Evolutionary conservation across 164 flowering plant genomes (phyloP), one percentile per base, ranked within the genome.

Genomic region (Platanus orientalis): DNA sequence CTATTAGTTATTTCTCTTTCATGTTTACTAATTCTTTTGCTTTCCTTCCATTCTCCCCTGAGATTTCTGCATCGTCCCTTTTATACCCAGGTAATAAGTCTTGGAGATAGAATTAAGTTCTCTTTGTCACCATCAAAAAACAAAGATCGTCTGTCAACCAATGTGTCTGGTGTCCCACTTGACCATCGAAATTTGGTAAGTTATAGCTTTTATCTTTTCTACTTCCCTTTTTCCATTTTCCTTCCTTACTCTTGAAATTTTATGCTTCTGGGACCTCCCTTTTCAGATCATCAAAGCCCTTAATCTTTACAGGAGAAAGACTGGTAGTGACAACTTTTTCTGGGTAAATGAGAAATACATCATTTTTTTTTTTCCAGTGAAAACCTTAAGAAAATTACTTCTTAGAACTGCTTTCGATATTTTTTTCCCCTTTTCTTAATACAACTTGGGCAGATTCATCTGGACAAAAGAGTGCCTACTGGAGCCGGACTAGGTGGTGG

Each of bases 401-500:
- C 23, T 44, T 34, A 23, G 47, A 48, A 26, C 50, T 57, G 34
- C 4, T 50, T 58, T 54, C 0, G n/a, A n/a, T n/a, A 45, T 0
- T 34, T 45, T 64, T 11, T 19, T 27, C 3, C 36, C 19, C 14
- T 3, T 40, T 44, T 61, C 42, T n/a, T n/a, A n/a, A n/a, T 2
- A 21, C 55, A 61, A 45, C 63, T 29, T 54, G 34, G 45, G 42
- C 85, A 94, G 99, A 79, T 94, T 73, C 97, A 94, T 76, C 89
- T 94, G 57, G 95, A 91, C 61, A 94, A 94, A 76, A 91, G 70
- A 77, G 97, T 91, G 64, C 99, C 98, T 26, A 86, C 96, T 51
- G 99, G 97, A 30, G 99, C 99, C 13, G 99, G 98, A 53, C 95
- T 94, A 65, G 99, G 99, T 53, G 99, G 99, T 64, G 99, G 99